These are phyloP conservation scores for Botrytis hyacinthi DNA, from an alignment of 2,329 filamentous ascomycete genomes.

Conservation along the genomic window DNA sequence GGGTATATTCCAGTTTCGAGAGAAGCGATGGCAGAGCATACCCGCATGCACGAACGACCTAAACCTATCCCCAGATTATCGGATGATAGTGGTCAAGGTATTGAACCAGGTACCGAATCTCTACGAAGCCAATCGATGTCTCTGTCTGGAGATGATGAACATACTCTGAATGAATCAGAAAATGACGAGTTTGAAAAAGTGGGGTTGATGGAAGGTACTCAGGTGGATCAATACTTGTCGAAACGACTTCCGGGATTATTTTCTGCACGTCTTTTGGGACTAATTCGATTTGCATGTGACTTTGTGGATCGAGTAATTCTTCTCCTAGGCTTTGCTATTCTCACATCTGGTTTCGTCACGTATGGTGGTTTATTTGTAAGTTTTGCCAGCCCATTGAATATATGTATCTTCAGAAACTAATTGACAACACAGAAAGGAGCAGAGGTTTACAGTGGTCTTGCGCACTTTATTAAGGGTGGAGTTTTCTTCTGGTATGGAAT, in stretches of 20 bases:
- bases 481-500: slow-evolving; percentile 94
- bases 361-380: slow-evolving; percentile 84
- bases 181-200: slow-evolving; percentile 48
- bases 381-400: slow-evolving; percentile 28
- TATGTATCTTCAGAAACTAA: slow-evolving; percentile 20
- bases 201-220: slow-evolving; percentile 42
- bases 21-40: slow-evolving; percentile 53
- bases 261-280: slow-evolving; percentile 55
- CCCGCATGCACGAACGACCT: slow-evolving; percentile 43
- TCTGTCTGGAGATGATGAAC: slow-evolving; percentile 45
- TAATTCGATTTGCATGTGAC: slow-evolving; percentile 60
- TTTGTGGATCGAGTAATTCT: slow-evolving; percentile 74
- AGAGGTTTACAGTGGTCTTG: slow-evolving; percentile 74
- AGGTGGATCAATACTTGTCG: slow-evolving; percentile 52
- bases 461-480: slow-evolving; percentile 91
- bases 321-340: slow-evolving; percentile 70
- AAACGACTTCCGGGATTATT: slow-evolving; percentile 54
- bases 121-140: slow-evolving; percentile 63
- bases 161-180: slow-evolving; percentile 42
- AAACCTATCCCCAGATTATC: slow-evolving; percentile 53
- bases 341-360: slow-evolving; percentile 71
- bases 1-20: slow-evolving; percentile 63
- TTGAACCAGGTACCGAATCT: slow-evolving; percentile 66
- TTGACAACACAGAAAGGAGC: slow-evolving; percentile 54
- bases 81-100: slow-evolving; percentile 70